phyloP scores from a whole-genome alignment of 208 protist species.

The Angomonas desouzai region DNA sequence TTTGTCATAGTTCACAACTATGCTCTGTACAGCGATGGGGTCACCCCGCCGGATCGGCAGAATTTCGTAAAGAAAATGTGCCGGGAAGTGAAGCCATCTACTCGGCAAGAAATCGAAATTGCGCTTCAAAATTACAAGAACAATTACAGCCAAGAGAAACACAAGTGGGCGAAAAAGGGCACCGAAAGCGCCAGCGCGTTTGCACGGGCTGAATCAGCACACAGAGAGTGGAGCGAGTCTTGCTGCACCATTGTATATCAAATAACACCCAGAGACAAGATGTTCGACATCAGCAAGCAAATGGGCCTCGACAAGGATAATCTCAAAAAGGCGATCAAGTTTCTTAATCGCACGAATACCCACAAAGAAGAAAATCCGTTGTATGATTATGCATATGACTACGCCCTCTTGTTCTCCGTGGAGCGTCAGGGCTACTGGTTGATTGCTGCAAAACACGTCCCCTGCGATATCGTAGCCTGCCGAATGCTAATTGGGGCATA shows the following conservation, averaged over 20 bases:
- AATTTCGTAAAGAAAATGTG: background rate
- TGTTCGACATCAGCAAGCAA: constrained; percentile 72
- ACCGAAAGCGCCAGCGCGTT: constrained; percentile 21
- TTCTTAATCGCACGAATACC: constrained; percentile 48
- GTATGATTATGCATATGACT: constrained; percentile 79
- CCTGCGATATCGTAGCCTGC: constrained; percentile 87
- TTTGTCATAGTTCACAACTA: constrained; percentile 75
- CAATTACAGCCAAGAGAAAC: constrained; percentile 3
- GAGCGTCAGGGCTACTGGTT: constrained; percentile 87
- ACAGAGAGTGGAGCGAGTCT: constrained; percentile 66
- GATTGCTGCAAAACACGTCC: constrained; percentile 81
- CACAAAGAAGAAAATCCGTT: constrained; percentile 77
- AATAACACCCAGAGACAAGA: constrained; percentile 82
- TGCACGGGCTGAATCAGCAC: constrained; percentile 6
- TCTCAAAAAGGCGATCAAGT: constrained; percentile 68
- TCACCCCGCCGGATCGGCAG: constrained; percentile 13
- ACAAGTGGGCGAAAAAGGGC: constrained; percentile 10
- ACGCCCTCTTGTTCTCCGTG: constrained; percentile 78
- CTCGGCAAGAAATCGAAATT: constrained; percentile 24
- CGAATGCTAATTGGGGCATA: constrained; percentile 25
- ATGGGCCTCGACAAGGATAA: constrained; percentile 76
- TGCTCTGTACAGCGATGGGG: constrained; percentile 58
- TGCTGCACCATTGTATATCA: constrained; percentile 88
- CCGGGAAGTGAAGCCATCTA: constrained; percentile 11
- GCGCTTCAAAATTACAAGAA: constrained; percentile 13